Percentiles rank a stretch among this genome's conserved stretches.
phyloP scores from a whole-genome alignment of 768 basidiomycete genomes.

The Trametes villosa region DNA sequence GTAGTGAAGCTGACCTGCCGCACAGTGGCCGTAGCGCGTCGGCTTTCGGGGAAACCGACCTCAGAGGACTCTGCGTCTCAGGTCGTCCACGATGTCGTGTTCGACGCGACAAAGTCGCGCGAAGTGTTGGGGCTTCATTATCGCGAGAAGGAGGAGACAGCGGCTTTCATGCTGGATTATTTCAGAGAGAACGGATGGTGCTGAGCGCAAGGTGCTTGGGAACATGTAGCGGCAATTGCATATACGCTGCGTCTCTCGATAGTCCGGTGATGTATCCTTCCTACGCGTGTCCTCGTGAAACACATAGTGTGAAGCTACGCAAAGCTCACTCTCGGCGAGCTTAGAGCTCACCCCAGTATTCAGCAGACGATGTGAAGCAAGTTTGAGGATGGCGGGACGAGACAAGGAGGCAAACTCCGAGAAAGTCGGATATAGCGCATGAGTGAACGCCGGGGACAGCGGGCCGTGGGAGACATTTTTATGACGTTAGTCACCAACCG shows the following conservation, averaged over 20 bases:
- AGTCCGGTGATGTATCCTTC: no score
- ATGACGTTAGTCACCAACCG: slow-evolving; percentile 13
- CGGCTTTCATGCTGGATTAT: background rate
- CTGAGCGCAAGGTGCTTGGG: no score
- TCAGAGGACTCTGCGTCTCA: background rate
- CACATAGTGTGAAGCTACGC: no score
- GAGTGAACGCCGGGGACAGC: background rate
- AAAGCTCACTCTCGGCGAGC: no score
- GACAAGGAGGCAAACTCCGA: background rate
- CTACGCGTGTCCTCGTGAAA: no score
- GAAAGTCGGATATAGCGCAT: background rate
- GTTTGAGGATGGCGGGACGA: no score
- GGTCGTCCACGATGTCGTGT: background rate
- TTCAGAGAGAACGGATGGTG: background rate
- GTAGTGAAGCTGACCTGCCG: background rate
- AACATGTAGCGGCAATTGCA: no score
- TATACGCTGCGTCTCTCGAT: no score
- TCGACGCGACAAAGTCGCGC: background rate
- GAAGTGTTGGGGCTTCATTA: background rate
- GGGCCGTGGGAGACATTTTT: background rate
- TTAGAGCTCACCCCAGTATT: no score
- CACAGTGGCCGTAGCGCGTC: background rate
- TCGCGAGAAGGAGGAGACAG: background rate
- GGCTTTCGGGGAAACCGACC: background rate
- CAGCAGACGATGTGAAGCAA: no score